phyloP scores from a whole-genome alignment of 345 rosid genomes.

The Gossypium sturtianum region DNA sequence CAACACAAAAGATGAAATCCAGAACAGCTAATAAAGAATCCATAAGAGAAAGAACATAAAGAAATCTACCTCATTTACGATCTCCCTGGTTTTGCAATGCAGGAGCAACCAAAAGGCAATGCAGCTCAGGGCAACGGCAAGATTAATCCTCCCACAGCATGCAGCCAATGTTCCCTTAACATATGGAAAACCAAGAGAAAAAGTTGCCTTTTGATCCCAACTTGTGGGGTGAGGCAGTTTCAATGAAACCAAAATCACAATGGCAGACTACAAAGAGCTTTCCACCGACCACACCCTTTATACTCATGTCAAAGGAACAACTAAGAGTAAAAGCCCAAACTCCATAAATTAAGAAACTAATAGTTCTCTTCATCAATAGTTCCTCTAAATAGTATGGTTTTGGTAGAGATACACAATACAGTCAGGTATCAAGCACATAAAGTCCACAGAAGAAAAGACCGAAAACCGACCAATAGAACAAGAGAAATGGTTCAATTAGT shows the following conservation, averaged over 20 bases:
- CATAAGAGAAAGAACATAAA: slow-evolving; percentile 11
- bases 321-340: slow-evolving; percentile 29
- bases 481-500: slow-evolving; percentile 34
- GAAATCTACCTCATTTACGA: slow-evolving; percentile 34
- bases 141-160: slow-evolving; percentile 21
- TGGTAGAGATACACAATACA: slow-evolving; percentile 29
- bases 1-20: neutral
- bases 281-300: slow-evolving; percentile 34
- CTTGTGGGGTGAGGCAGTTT: slow-evolving; percentile 18
- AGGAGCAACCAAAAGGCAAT: slow-evolving; percentile 28
- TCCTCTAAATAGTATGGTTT: slow-evolving; percentile 21
- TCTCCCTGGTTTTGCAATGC: slow-evolving; percentile 23
- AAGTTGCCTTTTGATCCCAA: slow-evolving; percentile 18
- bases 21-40: slow-evolving; percentile 8
- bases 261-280: slow-evolving; percentile 26
- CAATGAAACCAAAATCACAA: slow-evolving; percentile 23
- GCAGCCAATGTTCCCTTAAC: slow-evolving; percentile 20
- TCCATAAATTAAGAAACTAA: slow-evolving; percentile 29
- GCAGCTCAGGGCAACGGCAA: slow-evolving; percentile 22
- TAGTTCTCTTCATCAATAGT: slow-evolving; percentile 26
- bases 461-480: slow-evolving; percentile 11
- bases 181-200: slow-evolving; percentile 19
- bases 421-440: slow-evolving; percentile 26
- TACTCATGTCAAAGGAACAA: slow-evolving; percentile 36
- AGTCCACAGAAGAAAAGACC: slow-evolving; percentile 26